These are phyloP conservation scores for Aspergillus cristatus DNA, from an alignment of 495 filamentous ascomycete species.

Conservation along the genomic window DNA sequence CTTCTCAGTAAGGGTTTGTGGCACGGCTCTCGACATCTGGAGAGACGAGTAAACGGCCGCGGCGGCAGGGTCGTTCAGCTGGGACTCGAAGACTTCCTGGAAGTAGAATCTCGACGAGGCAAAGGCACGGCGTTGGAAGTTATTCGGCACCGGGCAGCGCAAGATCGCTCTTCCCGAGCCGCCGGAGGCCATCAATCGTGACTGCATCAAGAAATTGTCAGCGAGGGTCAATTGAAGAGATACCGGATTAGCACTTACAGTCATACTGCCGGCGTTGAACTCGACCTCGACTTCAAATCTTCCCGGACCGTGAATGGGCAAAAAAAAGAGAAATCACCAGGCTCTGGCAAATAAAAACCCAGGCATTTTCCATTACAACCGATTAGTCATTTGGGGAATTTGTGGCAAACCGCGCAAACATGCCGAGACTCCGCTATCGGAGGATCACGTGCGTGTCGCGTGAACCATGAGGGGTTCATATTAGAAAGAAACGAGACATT, in stretches of 20 bases:
- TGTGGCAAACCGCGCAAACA: not conserved
- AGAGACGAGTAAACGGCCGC: constrained; percentile 37
- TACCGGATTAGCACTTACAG: constrained; percentile 8
- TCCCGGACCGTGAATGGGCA: constrained; percentile 1
- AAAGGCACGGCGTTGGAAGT: constrained; percentile 25
- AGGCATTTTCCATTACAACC: not conserved
- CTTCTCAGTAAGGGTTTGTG: constrained; percentile 85
- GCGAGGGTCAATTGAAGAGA: not conserved
- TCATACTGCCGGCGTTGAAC: constrained; percentile 10
- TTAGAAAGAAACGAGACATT: too few relatives aligned
- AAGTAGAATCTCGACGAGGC: constrained; percentile 29
- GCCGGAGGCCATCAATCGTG: constrained; percentile 22
- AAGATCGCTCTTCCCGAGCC: constrained; percentile 15
- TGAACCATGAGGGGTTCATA: too few relatives aligned
- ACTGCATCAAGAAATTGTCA: constrained; percentile 14
- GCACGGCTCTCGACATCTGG: constrained; percentile 19
- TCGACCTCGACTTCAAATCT: not conserved
- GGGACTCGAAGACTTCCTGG: constrained; percentile 44
- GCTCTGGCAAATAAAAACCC: not conserved
- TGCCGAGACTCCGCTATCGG: too few relatives aligned
- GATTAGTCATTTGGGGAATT: not conserved
- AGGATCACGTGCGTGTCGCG: too few relatives aligned
- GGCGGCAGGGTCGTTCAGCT: constrained; percentile 33
- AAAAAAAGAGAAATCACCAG: too few relatives aligned
- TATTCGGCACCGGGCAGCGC: constrained; percentile 16